phyloP scores from a whole-genome alignment of 23 red algal genomes.

The Agarophyton chilense region DNA sequence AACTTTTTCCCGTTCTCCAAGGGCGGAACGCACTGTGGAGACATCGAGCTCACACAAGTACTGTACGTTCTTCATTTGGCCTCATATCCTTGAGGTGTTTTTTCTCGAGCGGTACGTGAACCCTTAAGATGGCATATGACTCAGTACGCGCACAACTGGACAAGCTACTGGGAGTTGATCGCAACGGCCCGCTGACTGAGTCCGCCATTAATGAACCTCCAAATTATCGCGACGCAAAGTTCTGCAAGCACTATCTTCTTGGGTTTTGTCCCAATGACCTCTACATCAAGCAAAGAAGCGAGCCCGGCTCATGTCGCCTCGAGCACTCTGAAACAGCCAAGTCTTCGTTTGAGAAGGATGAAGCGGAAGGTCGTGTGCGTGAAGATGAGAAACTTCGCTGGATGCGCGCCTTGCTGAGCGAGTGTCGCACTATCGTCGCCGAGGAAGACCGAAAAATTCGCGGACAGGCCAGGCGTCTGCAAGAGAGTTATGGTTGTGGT shows the following conservation, averaged over 20 bases:
- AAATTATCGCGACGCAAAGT: slow-evolving; percentile 66
- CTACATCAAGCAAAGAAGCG: slow-evolving; percentile 72
- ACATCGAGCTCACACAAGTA: not conserved
- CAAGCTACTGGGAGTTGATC: slow-evolving; percentile 78
- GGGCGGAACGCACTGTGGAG: no score
- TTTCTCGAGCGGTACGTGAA: not conserved
- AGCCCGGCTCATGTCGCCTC: slow-evolving; percentile 53
- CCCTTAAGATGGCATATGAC: slow-evolving; percentile 79
- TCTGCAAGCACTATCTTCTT: slow-evolving; percentile 88
- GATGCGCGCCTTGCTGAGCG: slow-evolving; percentile 34
- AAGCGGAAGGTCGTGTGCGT: slow-evolving; percentile 10
- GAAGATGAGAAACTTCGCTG: slow-evolving; percentile 27
- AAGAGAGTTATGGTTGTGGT: slow-evolving; percentile 45
- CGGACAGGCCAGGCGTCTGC: slow-evolving; percentile 55
- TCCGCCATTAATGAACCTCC: slow-evolving; percentile 43
- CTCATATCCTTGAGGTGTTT: not conserved
- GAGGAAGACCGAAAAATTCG: slow-evolving; percentile 69
- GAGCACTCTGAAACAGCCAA: slow-evolving; percentile 39
- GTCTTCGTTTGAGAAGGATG: slow-evolving; percentile 38
- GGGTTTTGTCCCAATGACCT: slow-evolving; percentile 83
- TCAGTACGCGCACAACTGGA: slow-evolving; percentile 89
- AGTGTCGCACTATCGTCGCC: slow-evolving; percentile 40
- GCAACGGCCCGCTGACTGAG: slow-evolving; percentile 73
- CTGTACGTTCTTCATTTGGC: not conserved
- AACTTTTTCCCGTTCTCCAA: no score